Evolutionary conservation across 495 filamentous ascomycete genomes (phyloP).

Genomic region (Pyrenopolyporus hunteri): DNA sequence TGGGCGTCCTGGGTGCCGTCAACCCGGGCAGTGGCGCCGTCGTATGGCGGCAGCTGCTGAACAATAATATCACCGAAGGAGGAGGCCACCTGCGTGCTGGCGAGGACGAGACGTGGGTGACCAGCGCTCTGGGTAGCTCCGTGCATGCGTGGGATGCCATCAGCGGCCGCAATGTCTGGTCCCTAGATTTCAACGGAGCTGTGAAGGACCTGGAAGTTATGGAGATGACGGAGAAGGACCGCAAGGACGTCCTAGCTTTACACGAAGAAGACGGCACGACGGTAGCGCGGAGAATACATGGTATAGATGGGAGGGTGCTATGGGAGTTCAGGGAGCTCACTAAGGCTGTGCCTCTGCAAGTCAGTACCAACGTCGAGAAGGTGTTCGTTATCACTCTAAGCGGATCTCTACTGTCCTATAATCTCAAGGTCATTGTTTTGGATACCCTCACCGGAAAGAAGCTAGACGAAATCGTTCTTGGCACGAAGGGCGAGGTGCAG

Average conservation of each 20-base stretch:
- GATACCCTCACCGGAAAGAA: conserved; percentile 73
- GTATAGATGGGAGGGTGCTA: conserved; percentile 70
- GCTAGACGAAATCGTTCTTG: conserved; percentile 67
- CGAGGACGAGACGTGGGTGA: conserved; percentile 74
- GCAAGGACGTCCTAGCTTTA: conserved; percentile 76
- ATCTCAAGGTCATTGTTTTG: conserved; percentile 73
- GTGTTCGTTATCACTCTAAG: conserved; percentile 81
- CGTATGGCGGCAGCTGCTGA: conserved; percentile 82
- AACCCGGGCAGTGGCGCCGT: conserved; percentile 85
- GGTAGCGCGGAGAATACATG: conserved; percentile 73
- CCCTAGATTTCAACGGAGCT: conserved; percentile 59
- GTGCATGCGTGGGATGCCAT: conserved; percentile 85
- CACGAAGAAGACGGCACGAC: conserved; percentile 62
- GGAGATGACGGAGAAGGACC: conserved; percentile 66
- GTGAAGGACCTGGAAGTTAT: conserved; percentile 81
- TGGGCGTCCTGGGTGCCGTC: conserved; percentile 80
- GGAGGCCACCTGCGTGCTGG: conserved; percentile 69
- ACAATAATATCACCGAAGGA: conserved; percentile 42
- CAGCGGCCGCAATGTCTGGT: conserved; percentile 80
- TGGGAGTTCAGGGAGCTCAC: conserved; percentile 78
- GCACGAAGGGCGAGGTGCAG: conserved; percentile 74
- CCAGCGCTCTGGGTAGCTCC: conserved; percentile 68
- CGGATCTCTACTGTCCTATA: conserved; percentile 68
- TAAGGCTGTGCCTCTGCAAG: conserved; percentile 74
- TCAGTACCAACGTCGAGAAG: conserved; percentile 74